Base-by-base conservation (phyloP, 768 basidiomycete genomes). In the Fomitopsis pulvina region DNA sequence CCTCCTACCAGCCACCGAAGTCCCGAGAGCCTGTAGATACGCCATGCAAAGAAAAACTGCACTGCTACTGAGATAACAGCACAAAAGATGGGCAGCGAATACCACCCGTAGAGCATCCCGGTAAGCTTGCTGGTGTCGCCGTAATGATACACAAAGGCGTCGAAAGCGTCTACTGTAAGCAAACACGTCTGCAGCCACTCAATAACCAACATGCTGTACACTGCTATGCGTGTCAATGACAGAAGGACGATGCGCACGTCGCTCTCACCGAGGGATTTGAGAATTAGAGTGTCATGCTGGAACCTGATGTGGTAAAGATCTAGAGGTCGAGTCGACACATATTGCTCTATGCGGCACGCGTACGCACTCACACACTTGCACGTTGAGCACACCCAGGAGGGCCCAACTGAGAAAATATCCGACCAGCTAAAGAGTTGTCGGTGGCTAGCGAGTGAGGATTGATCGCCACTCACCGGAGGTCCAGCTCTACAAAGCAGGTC, bases 1-100 rank as follows among this genome's bases (percentile, higher is more conserved):
- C 42, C 39, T 12, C 29, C 50, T 8, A 24, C 16, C 8, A 52
- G 24, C 8, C 42, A 11, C 11, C 26, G 40, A 7, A 47, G 50
- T 26, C 27, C 14, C 14, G 51, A 40, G 5, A 56, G 37, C 8
- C 45, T 38, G 20, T 20, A 47, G 22, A 56, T 52, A 14, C 54
- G 38, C 39, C 54, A 47, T 16, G 43, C 43, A 28, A 42, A 56
- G 48, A 30, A 52, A n/a, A 11, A 14, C 30, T 56, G 54, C 4
- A 56, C 48, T 12, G 37, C 34, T 1, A 20, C 42, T 7, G 54
- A 40, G 20, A 52, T 26, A n/a, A 56, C 7, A 20, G n/a, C 51
- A 40, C 30, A 24, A 29, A 47, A 47, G 32, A 55, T 37, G 1
- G 29, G 25, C 20, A 47, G 27, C 21, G 27, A 12, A 28, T 47